Evolutionary conservation across 768 basidiomycete species (phyloP), one percentile per base, ranked within the genome.

Genomic region (Daedaleopsis sinensis): DNA sequence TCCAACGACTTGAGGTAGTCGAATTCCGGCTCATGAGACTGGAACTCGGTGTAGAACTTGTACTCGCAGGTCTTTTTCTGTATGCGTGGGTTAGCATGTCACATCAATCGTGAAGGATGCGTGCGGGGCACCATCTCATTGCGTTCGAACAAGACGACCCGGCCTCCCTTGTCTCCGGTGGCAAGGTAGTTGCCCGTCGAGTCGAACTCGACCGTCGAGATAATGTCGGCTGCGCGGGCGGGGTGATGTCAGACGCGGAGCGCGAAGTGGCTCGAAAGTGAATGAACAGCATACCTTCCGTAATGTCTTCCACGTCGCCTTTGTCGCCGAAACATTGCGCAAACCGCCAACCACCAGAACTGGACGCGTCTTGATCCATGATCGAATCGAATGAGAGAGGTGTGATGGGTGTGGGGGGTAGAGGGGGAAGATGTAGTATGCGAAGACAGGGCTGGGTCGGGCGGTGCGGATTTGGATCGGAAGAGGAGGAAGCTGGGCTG

Each of bases 21-120:
- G 76, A 99, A 99, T 76, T 99, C 97, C 57, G 97, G 97, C 76
- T 99, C 97, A 75, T 99, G 97, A 49, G 94, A 96, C 82, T 99
- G 97, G 74, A 98, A 97, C 78, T 99, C 97, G 54, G 97, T 99
- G 77, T 98, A 98, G 78, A 99, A 99, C 77, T 98, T 98, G 87
- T 99, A 99, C 80, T 99, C 97, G 81, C 97, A 99, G 66, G 95
- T 94, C 76, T 97, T 98, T 92, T 99, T 98, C 94, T 97, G 72
- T 10, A 10, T 1, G 42, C 5, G 48, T 6, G 19, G 10, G 23
- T 55, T 43, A 53, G 63, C 65, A 61, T 52, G 65, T 24, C 42
- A 65, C 23, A 65, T 8, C 35, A 27, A 47, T 24, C 36, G 36
- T 18, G 47, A 16, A 37, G 48, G 48, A 46, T 42, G 57, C 44